Base-by-base conservation (phyloP, 176 grass and related monocot genomes). In the Oryza rufipogon region DNA sequence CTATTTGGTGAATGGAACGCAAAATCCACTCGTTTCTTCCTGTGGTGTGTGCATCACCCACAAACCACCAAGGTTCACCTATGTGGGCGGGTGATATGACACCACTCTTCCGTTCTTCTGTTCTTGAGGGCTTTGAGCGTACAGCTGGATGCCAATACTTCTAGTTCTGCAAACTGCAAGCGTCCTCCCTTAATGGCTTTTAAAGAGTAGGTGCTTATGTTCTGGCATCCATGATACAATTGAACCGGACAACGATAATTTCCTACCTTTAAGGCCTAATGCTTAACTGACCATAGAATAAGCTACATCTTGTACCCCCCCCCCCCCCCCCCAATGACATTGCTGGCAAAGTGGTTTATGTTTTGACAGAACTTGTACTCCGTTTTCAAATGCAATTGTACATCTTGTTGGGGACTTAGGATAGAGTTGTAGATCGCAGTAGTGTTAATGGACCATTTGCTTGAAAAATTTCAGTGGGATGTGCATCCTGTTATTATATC, bases 251-350 rank as follows among this genome's bases (percentile, higher is more conserved):
- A 66, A 41, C 46, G 63, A 84, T 14, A 79, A 9, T 38, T 74
- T 84, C 47, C 81, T 74, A 80, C 26, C 2, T 74, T 77, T 32
- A 68, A 68, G 81, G 20, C 36, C 70, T 73, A 84, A 19, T 68
- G 33, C 25, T 73, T 84, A 60, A 61, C 61, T 79, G 60, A 61
- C 34, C 33, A 58, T 61, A 84, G 20, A 70, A 80, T 79, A 41
- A 74, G 54, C 54, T 58, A 58, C 54, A 58, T 8, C 5, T 58
- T 6, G 16, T 20, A 20, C 54, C 4, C 54, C 33, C 33, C 33
- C 32, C 32, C 32, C 32, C 32, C 32, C 33, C 33, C 33, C 17
- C 49, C 52, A 26, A 71, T 71, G 74, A 32, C 56, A 78, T 33
- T 32, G 56, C 52, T 1, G 8, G 61, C 22, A 83, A 83, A 66